phyloP scores from a whole-genome alignment of 2,329 filamentous ascomycete species.

The Tolypocladium nubicola region DNA sequence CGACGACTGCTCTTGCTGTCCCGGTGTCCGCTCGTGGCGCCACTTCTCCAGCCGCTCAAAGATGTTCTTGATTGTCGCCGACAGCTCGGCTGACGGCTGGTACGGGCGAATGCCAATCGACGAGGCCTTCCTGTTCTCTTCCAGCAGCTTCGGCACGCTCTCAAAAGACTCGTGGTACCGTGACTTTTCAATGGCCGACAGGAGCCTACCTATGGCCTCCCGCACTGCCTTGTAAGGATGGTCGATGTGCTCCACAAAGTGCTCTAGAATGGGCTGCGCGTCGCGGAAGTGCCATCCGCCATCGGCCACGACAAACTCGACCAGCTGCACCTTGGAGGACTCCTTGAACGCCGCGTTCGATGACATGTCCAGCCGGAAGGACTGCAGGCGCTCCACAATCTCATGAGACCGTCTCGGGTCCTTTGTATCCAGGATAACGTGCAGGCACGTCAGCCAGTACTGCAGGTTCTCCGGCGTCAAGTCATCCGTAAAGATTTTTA shows the following conservation, averaged over 20 bases:
- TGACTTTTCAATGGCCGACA: constrained; percentile 81
- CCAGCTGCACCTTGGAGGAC: constrained; percentile 84
- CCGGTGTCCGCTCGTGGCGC: constrained; percentile 73
- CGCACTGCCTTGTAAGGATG: constrained; percentile 97
- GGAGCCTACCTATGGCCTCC: constrained; percentile 83
- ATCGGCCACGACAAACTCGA: constrained; percentile 81
- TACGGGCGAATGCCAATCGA: constrained; percentile 82
- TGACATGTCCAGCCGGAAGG: constrained; percentile 84
- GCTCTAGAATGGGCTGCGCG: constrained; percentile 75
- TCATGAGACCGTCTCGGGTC: constrained; percentile 84
- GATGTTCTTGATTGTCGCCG: constrained; percentile 58
- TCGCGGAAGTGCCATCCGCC: constrained; percentile 93
- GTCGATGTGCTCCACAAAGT: constrained; percentile 86
- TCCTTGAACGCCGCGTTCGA: constrained; percentile 99
- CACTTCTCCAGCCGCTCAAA: constrained; percentile 76
- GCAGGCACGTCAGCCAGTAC: constrained; percentile 93
- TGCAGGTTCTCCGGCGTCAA: constrained; percentile 87
- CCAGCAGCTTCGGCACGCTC: constrained; percentile 63
- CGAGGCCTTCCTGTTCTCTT: constrained; percentile 67
- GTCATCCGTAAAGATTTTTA: constrained; percentile 79
- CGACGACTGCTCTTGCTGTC: constrained; percentile 84
- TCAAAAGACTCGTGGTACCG: constrained; percentile 90
- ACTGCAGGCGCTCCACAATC: constrained; percentile 69
- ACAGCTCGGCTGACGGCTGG: constrained; percentile 63
- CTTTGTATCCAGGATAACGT: constrained; percentile 77